Base-by-base conservation (phyloP, 2,329 filamentous ascomycete genomes). In the Pseudocercospora musae region DNA sequence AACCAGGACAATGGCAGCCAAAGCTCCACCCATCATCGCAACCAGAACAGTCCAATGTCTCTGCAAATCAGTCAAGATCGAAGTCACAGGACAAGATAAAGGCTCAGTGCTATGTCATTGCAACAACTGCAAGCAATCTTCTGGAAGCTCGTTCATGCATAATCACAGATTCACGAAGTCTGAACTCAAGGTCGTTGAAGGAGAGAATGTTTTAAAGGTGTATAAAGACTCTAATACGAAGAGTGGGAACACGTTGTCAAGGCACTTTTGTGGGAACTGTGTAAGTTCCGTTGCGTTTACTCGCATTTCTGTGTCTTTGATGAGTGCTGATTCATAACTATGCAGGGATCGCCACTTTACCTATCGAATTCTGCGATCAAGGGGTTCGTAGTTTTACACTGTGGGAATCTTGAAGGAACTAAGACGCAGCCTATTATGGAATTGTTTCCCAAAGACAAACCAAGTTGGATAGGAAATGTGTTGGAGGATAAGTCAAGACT, bases 71-170 rank as follows among this genome's bases (percentile, higher is more conserved):
- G 62, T 74, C 9, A 44, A 58, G 21, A 62, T 72, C 56, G 65
- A 66, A 15, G 53, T 72, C 25, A 69, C 63, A 2, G 72, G 72
- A 33, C 58, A 64, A 33, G 70, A 71, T 55, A 73, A 73, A 60
- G 68, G 69, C 33, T 64, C 70, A 4, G 70, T 73, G 2, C 65
- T 73, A 1, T 73, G 71, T 62, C 71, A 73, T 53, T 74, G 72
- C 63, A 53, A 52, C 58, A 71, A 72, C 33, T 72, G 70, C 57
- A 65, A 66, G n/a, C 59, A 64, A 44, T 59, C 66, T 23, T 59
- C 42, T 25, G 70, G 71, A 9, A 69, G 67, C 33, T 59, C 70
- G 7, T 74, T 73, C 59, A 68, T 66, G 48, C 67, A 74, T 62
- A 74, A 74, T 50, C 66, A 71, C 29, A 68, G 72, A 42, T 67